Conservation (phyloP, 345 rosid genomes). For the Moringa oleifera region DNA sequence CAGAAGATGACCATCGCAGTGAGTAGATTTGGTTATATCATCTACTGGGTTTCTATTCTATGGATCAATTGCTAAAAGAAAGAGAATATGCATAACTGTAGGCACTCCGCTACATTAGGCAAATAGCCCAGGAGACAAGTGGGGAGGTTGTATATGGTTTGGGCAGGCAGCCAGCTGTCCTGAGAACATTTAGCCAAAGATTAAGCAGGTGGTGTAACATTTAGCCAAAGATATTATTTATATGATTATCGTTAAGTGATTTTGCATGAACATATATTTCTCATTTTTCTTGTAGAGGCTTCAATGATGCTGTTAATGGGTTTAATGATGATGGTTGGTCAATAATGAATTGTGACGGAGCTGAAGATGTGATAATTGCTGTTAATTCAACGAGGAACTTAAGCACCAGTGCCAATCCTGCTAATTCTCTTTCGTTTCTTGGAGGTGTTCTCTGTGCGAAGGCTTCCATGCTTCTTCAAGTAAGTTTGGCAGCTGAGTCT, state of each 20-base stretch:
- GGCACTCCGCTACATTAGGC: conserved; percentile 83
- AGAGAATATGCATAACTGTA: conserved; percentile 11
- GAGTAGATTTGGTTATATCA: conserved; percentile 23
- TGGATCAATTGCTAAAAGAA: neutral
- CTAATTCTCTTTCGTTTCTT: conserved; percentile 55
- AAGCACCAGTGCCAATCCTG: conserved; percentile 33
- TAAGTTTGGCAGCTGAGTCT: conserved; percentile 27
- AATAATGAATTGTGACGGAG: conserved; percentile 70
- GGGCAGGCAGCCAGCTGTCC: conserved; percentile 95
- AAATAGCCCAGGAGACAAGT: conserved; percentile 91
- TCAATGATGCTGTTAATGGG: conserved; percentile 90
- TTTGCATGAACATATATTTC: neutral
- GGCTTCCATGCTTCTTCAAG: conserved; percentile 99
- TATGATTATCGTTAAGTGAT: too few relatives aligned
- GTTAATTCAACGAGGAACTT: conserved; percentile 72
- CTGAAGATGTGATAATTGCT: conserved; percentile 86
- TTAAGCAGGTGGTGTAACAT: conserved; percentile 67
- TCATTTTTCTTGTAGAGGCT: conserved; percentile 51
- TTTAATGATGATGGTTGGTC: conserved; percentile 98
- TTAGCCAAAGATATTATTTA: neutral
- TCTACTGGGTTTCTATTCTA: too few relatives aligned
- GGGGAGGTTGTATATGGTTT: conserved; percentile 94
- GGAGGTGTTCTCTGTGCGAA: conserved; percentile 99
- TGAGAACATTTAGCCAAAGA: conserved; percentile 92
- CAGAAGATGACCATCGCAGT: conserved; percentile 93